Base-by-base conservation (phyloP, 202 grass and related monocot genomes). In the Carex sylvatica region DNA sequence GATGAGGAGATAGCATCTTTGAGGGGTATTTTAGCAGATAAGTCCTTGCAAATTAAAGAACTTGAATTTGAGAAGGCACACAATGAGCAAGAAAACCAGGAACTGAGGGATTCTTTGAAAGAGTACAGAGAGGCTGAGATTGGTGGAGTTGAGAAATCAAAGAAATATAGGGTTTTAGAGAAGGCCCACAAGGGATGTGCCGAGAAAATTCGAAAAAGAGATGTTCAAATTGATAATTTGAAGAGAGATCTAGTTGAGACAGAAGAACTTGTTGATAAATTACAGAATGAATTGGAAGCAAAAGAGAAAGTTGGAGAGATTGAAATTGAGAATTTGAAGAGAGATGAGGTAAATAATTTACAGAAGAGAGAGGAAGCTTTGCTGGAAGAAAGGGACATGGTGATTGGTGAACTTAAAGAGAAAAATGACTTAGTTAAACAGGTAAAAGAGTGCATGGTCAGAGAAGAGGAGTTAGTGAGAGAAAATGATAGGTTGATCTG, bases 71-170 rank as follows among this genome's bases (percentile, higher is more conserved):
- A 54, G 14, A 93, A 85, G 73, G 68, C 78, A 40, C 89, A 83
- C 3, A 78, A 93, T 64, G 84, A 93, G 61, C 89, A 90, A 80
- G 91, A 95, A 47, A 98, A 92, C 53, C 49, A 80, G 49, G 92
- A 95, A 22, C 16, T 98, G 78, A 74, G 69, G 69, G 78, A 54
- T 9, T 90, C 40, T 5, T 33, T 98, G 63, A 93, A 91, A 81
- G 89, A 98, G 74, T 88, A 88, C 68, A 93, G 94, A 49, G 88
- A 95, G 56, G 65, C 84, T 82, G 80, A 98, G 71, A 90, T 93
- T 77, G 58, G 36, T 31, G 89, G 87, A 14, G 80, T 88, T 47
- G 87, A 87, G 82, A 87, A 87, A 79, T 75, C 64, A 22, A 87
- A 91, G 76, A 98, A 98, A 46, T 90, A 90, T 84, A 84, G 33